A percentile compares a stretch with the other conserved stretches of the same genome.
Evolutionary conservation across 2,329 filamentous ascomycete species (phyloP).

Genomic region (Hymenoscyphus occultus): DNA sequence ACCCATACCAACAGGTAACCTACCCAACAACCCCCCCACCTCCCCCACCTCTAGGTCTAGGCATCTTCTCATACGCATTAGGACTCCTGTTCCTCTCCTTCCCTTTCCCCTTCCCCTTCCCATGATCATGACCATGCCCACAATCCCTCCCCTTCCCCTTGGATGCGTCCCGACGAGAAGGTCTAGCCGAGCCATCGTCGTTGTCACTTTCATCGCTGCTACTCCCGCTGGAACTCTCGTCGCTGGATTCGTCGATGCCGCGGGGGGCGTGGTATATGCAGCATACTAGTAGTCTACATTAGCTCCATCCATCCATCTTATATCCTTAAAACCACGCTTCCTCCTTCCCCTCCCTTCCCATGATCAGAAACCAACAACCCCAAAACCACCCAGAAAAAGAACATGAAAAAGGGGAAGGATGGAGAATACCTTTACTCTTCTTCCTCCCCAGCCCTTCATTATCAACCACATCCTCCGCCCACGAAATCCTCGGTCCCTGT

Average conservation of each 20-base stretch:
- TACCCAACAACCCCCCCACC: not conserved
- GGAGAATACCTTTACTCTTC: constrained; percentile 75
- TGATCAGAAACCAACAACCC: not conserved
- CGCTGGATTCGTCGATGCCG: constrained; percentile 76
- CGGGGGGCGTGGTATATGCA: constrained; percentile 95
- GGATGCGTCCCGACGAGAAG: constrained; percentile 22
- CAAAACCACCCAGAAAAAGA: not conserved
- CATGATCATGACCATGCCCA: constrained; percentile 38
- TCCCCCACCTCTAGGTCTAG: constrained; percentile 47
- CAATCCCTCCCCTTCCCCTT: not conserved
- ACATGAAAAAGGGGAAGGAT: not conserved
- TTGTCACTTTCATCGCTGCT: constrained; percentile 38
- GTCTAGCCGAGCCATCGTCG: constrained; percentile 45
- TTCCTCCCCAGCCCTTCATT: constrained; percentile 95
- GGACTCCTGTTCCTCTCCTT: constrained; percentile 54
- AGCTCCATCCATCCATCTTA: not conserved
- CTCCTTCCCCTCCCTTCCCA: not conserved
- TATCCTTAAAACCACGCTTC: not conserved
- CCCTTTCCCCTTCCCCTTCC: constrained; percentile 37
- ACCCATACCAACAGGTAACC: too few species aligned
- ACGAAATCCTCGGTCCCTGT: constrained; percentile 66
- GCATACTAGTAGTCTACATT: constrained; percentile 60
- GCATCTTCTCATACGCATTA: constrained; percentile 79
- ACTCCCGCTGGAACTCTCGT: constrained; percentile 61
- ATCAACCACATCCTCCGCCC: constrained; percentile 90